phyloP scores from a whole-genome alignment of 768 basidiomycete genomes.

The Tylopilus vinaceipallidus region DNA sequence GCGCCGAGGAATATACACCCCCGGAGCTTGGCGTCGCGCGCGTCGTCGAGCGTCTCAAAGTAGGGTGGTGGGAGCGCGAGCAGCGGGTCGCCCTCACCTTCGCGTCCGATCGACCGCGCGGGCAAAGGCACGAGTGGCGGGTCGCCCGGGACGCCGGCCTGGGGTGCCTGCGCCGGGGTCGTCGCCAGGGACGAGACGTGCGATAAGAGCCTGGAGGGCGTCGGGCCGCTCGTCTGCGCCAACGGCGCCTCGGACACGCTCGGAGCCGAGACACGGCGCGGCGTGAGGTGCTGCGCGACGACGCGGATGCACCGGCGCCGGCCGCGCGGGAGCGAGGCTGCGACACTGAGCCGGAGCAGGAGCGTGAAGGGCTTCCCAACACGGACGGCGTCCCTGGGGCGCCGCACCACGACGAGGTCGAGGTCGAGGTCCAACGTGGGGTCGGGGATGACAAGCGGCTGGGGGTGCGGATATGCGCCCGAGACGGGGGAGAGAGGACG shows the following conservation, averaged over 20 bases:
- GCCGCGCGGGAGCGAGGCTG: constrained; percentile 39
- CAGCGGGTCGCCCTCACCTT: constrained; percentile 9
- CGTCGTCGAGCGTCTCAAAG: constrained; percentile 41
- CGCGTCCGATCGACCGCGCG: constrained; percentile 3
- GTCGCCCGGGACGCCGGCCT: constrained; percentile 2
- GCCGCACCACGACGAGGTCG: constrained; percentile 51
- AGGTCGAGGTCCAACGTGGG: constrained; percentile 47
- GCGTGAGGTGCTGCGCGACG: constrained; percentile 65
- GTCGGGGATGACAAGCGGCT: constrained; percentile 23
- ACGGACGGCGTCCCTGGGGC: constrained; percentile 43
- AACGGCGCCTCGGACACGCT: constrained; percentile 4
- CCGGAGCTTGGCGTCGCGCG: constrained; percentile 27
- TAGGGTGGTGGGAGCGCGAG: constrained; percentile 45
- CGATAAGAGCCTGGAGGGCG: constrained; percentile 9
- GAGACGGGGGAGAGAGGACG: constrained; percentile 35
- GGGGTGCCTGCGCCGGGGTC: constrained; percentile 6
- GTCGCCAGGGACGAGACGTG: constrained; percentile 5
- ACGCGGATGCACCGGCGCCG: constrained; percentile 46
- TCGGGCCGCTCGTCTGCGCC: not conserved
- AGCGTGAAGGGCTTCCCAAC: constrained; percentile 63
- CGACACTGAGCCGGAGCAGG: constrained; percentile 50
- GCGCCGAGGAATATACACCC: constrained; percentile 48
- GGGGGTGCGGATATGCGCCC: constrained; percentile 9
- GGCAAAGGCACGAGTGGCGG: constrained; percentile 14
- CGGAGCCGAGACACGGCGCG: constrained; percentile 31